Base-by-base conservation (phyloP, 192 early-diverging fungal species). In the Umbelopsis vinacea region DNA sequence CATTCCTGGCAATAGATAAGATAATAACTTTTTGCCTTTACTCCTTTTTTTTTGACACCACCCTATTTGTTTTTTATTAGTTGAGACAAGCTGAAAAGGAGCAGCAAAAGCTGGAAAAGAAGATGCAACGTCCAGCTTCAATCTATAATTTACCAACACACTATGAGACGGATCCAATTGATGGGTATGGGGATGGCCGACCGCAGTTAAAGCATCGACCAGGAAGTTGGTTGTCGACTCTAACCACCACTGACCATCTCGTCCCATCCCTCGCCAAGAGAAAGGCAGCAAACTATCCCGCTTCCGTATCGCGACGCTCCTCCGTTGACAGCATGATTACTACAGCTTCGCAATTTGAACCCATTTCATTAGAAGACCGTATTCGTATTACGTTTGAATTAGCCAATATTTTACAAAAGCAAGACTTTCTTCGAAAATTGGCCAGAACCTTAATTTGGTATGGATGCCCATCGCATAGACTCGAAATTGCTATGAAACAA, bases 391-490 rank as follows among this genome's bases (percentile, higher is more conserved):
- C 85, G 0, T 78, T 81, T 75, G 83, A 91, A 26, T 79, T 92
- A 66, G 87, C 88, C 8, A 87, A 89, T 46, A 92, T 92, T 46
- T 76, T 92, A 22, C 82, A 89, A 68, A 85, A 88, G 14, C 91
- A 92, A 50, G 87, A 89, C 60, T 89, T 88, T 68, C 69, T 92
- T 47, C 77, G 87, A 4, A 77, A 89, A 60, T 73, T 85, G 46
- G 89, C 87, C 55, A 87, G 89, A 57, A 83, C 84, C 14, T 79
- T 92, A 63, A 91, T 92, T 80, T 82, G 81, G 22, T 92, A 89
- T 71, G 91, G 91, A 19, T 83, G 87, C 5, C 91, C 91, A 6
- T 80, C 88, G 21, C 90, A 90, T 67, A 82, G 91, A 2, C 81
- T 92, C 7, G 91, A 92, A 73, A 82, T 82, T 40, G 85, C 87